Evolutionary conservation across 352 stramenopile genomes (phyloP), one percentile per base, ranked within the genome.

Genomic region (Pythium apleroticum): DNA sequence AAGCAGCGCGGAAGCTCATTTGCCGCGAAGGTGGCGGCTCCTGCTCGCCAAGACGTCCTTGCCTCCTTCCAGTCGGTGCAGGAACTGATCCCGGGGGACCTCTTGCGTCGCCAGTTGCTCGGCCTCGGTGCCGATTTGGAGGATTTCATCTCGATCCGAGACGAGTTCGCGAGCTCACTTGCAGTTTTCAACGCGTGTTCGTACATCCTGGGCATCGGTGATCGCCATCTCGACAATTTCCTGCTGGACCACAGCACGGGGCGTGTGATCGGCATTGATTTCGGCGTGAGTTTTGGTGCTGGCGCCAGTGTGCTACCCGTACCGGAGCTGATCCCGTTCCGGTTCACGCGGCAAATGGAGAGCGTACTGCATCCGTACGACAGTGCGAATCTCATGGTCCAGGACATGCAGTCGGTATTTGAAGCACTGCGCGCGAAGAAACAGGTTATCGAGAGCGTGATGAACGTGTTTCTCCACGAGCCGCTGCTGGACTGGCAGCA

Each of bases 141-240:
- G 59, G 71, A 77, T 9, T 97, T 97, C 60, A 66, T 97, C 35
- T 68, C 78, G 17, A 76, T 97, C 63, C 86, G 91, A 46, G 80
- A 87, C 60, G 76, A 90, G n/a, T 97, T 97, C 59, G 71, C 86
- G 2, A 83, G 77, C 58, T 95, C 88, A 14, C 62, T 97, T 10
- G 89, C 88, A 6, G 83, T 90, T 19, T 93, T 97, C 45, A 97
- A 75, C 64, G 79, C 90, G 14, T 96, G 80, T 49, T 88, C 84
- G 10, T 97, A 97, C 72, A 71, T 98, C 17, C 52, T 97, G 4
- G 91, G 91, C 22, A 97, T 98, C 52, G 91, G 91, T 15, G 91
- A 98, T 74, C 81, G 91, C 8, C 91, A 98, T 52, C 53, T 97
- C 52, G 91, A 97, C 58, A 98, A 98, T 58, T 97, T 97, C 57